Evolutionary conservation across 257 asterid species (phyloP), one percentile per base, ranked within the genome.

Genomic region (Coffea canephora): DNA sequence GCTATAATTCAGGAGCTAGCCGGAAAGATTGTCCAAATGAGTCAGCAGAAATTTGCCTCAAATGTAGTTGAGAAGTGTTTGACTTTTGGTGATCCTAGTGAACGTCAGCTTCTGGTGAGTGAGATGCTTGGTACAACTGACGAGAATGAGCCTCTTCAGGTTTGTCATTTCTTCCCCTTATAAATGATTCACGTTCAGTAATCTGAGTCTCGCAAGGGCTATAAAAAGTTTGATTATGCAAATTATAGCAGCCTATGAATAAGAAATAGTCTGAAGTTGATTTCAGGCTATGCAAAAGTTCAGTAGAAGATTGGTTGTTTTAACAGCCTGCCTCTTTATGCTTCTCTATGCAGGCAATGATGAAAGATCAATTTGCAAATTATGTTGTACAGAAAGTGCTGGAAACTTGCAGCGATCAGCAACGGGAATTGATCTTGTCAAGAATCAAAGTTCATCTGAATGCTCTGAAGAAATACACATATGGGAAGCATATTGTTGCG

Each of bases 111-210:
- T 39, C 83, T 94, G 88, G 95, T 94, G 87, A 90, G 89, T 43
- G 98, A 94, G 93, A 94, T 94, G 98, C 97, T 94, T n/a, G 98
- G 98, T 36, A 88, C 95, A 67, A 94, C 97, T 52, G 98, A 94
- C 77, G 98, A 94, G 83, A 94, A 94, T n/a, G 97, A 94, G 86
- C 98, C 98, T 83, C 98, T 94, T 84, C 98, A 94, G 97, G 98
- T 93, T 77, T 80, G 88, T 78, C 55, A 39, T 57, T 13, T 27
- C 15, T 31, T 15, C 8, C 41, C 5, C n/a, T 15, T 14, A 59
- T 16, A 5, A 39, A 19, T 31, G 49, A 48, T 14, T 2, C 36
- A 39, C 12, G 69, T 21, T 45, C 21, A 23, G n/a, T 25, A 54
- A 59, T 59, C 27, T 43, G 25, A 69, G 48, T 9, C 2, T 57